Conservation (phyloP, 495 filamentous ascomycete species). For the Hamigera avellanea region DNA sequence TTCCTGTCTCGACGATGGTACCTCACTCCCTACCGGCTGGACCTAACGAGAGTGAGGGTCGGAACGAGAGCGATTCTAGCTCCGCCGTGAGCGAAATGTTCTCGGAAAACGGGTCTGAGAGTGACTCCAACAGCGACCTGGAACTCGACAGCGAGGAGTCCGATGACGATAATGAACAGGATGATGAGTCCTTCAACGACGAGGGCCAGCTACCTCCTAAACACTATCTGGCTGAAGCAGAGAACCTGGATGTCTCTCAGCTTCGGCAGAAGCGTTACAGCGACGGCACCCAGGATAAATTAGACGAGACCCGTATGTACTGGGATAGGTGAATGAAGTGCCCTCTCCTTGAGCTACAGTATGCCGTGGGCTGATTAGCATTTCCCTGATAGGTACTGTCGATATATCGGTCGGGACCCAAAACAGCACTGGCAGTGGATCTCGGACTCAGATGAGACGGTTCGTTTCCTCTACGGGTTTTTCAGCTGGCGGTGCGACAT, state of each 20-base stretch:
- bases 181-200: conserved; percentile 12
- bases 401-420: conserved; percentile 9
- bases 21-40: no score
- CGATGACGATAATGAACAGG: conserved; percentile 12
- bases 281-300: conserved; percentile 10
- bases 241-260: conserved; percentile 16
- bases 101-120: conserved; percentile 5
- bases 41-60: no score
- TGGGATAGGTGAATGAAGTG: conserved; percentile 12
- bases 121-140: conserved; percentile 10
- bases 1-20: no score
- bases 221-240: conserved; percentile 15
- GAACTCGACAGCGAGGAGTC: conserved; percentile 9
- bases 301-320: conserved; percentile 14
- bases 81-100: neutral
- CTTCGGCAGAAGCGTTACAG: conserved; percentile 21
- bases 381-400: conserved; percentile 12
- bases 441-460: conserved; percentile 17
- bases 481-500: conserved; percentile 8
- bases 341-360: no score
- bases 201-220: conserved; percentile 10
- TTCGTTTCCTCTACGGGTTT: conserved; percentile 17
- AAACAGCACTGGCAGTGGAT: conserved; percentile 12
- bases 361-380: no score
- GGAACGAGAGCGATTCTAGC: no score